Evolutionary conservation across 768 basidiomycete species (phyloP).

Genomic region (Agaricus bisporus): DNA sequence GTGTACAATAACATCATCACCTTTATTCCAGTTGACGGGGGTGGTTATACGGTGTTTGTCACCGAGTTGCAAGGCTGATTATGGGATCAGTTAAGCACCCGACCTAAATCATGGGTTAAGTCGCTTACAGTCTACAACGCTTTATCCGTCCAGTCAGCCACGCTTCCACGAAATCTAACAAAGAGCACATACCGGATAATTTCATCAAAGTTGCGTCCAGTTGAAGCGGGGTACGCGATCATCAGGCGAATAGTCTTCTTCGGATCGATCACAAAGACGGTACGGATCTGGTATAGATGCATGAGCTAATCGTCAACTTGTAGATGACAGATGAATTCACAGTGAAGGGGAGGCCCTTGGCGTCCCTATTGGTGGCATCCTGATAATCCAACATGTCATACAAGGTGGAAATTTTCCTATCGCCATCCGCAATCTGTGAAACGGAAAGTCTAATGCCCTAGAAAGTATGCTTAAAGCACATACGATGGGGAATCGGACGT

Average conservation of each 20-base stretch:
- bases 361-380: slow-evolving; percentile 85
- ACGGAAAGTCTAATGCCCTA: background rate
- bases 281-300: slow-evolving; percentile 60
- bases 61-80: slow-evolving; percentile 77
- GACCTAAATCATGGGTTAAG: slow-evolving; percentile 4
- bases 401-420: slow-evolving; percentile 76
- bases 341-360: slow-evolving; percentile 91
- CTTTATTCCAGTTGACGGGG: slow-evolving; percentile 93
- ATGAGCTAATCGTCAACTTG: slow-evolving; percentile 8
- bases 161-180: background rate
- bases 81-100: slow-evolving; percentile 11
- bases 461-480: slow-evolving; percentile 19
- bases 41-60: slow-evolving; percentile 83
- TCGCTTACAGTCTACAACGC: slow-evolving; percentile 71
- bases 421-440: slow-evolving; percentile 81
- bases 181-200: slow-evolving; percentile 36
- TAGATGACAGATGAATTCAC: slow-evolving; percentile 28
- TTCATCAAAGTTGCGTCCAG: slow-evolving; percentile 87
- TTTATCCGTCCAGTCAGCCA: slow-evolving; percentile 13
- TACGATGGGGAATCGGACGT: slow-evolving; percentile 90
- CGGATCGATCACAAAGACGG: slow-evolving; percentile 96
- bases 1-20: slow-evolving; percentile 92
- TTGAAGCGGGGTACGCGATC: slow-evolving; percentile 89
- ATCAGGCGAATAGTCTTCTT: slow-evolving; percentile 91
- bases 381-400: slow-evolving; percentile 98